Conservation (phyloP, 805 yeast genomes). For the Komagataella pseudopastoris region DNA sequence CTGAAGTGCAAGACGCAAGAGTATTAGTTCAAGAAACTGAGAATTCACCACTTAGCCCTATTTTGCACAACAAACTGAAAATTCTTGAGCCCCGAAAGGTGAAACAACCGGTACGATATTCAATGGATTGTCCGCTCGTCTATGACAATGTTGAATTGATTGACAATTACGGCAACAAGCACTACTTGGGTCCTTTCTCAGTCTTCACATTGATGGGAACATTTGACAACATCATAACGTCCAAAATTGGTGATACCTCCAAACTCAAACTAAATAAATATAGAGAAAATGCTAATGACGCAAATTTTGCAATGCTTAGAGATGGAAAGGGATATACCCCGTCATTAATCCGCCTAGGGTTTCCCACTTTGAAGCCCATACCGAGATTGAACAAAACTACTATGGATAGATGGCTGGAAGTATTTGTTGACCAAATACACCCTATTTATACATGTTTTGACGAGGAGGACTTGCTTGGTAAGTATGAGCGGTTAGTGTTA, state of each 20-base stretch:
- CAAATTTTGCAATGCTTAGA: not conserved
- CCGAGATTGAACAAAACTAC: not conserved
- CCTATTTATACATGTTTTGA: not conserved
- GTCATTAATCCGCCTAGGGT: not conserved
- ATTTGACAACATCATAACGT: not conserved
- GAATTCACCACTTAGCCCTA: not conserved
- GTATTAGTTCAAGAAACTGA: not conserved
- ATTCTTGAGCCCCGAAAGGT: not conserved
- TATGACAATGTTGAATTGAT: not conserved
- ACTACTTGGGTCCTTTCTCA: not conserved
- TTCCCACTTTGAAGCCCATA: not conserved
- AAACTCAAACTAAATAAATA: not conserved
- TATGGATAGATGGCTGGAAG: not conserved
- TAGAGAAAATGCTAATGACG: not conserved
- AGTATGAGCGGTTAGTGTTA: no score
- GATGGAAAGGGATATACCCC: not conserved
- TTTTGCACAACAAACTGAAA: not conserved
- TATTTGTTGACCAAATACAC: not conserved
- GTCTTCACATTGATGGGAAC: not conserved
- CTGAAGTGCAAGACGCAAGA: not conserved
- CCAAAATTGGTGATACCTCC: not conserved
- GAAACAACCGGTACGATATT: not conserved
- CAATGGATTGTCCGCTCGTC: not conserved
- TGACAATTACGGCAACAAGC: not conserved
- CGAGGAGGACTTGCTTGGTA: not conserved